Evolutionary conservation across 257 asterid genomes (phyloP).

Genomic region (Salvia rosmarinus): DNA sequence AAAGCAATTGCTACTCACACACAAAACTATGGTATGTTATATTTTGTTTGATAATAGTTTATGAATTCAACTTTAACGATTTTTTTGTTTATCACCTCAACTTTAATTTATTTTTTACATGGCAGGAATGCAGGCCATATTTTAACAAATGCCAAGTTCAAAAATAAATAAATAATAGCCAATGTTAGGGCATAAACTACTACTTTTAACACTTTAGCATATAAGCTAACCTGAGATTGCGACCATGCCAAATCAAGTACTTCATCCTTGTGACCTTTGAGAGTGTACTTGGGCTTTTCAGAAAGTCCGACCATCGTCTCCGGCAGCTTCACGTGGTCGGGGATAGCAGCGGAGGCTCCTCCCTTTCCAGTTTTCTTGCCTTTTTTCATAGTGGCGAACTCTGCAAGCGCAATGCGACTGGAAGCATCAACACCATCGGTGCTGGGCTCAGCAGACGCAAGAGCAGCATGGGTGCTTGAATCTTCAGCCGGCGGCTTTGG

Average conservation of each 20-base stretch:
- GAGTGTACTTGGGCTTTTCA: constrained; percentile 71
- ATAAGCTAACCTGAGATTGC: constrained; percentile 68
- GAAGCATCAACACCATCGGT: neutral
- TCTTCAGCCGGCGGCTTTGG: neutral
- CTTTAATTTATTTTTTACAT: no score
- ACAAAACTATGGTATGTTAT: neutral
- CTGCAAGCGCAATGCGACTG: neutral
- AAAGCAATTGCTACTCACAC: constrained; percentile 58
- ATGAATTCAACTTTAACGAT: no score
- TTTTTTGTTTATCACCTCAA: neutral
- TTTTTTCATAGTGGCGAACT: constrained; percentile 18
- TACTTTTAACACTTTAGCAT: no score
- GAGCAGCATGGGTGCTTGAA: neutral
- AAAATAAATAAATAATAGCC: no score
- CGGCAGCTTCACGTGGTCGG: constrained; percentile 51
- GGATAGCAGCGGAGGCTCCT: neutral
- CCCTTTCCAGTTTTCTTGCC: constrained; percentile 26
- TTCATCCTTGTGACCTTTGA: constrained; percentile 80
- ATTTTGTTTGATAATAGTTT: no score
- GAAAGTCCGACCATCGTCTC: constrained; percentile 72
- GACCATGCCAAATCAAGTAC: constrained; percentile 96
- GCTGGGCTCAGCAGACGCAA: neutral
- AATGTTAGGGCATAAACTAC: no score
- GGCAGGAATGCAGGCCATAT: no score
- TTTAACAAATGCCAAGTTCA: no score